Evolutionary conservation across 441 rosid genomes (phyloP), one percentile per base, ranked within the genome.

Genomic region (Euphorbia corollata): DNA sequence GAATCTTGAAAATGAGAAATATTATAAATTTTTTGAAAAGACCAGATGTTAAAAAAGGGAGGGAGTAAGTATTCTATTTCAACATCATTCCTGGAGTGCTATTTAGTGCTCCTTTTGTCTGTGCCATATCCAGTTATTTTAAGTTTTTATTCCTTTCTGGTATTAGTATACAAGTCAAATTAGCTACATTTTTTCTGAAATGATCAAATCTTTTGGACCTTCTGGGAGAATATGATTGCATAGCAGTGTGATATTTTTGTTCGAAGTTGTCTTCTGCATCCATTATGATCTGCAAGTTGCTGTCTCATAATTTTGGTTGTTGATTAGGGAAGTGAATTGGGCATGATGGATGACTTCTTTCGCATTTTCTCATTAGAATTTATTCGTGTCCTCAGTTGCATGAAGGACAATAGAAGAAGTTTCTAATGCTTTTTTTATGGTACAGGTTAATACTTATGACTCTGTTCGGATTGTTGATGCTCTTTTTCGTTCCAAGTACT

Each of bases 401-500:
- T 27, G 32, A 27, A 27, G 32, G 32, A 27, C 32, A 27, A 27
- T 27, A 27, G 32, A 27, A 27, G 38, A 51, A 32, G 36, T 20
- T 61, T 63, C 47, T 70, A 41, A 63, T 24, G 2, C 61, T 73
- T 38, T 30, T 38, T 6, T 70, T 72, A 62, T 67, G 64, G 47
- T 61, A 64, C 86, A 89, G 96, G 86, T 86, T 58, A 83, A 85
- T 69, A 83, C 88, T 62, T 88, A 78, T 79, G 85, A 86, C 58
- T 77, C 82, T 75, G 77, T 85, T 61, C 86, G 86, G 55, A 70
- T 88, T 70, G 91, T 95, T 67, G 95, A 95, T 82, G 83, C 88
- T 61, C 81, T 87, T 68, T 90, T 87, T 76, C 83, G 82, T 53
- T 87, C 97, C 78, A 94, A 94, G 80, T 91, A 87, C 82, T 86